Conservation (phyloP, 345 rosid species). For the thale cress (Arabidopsis thaliana) region DNA sequence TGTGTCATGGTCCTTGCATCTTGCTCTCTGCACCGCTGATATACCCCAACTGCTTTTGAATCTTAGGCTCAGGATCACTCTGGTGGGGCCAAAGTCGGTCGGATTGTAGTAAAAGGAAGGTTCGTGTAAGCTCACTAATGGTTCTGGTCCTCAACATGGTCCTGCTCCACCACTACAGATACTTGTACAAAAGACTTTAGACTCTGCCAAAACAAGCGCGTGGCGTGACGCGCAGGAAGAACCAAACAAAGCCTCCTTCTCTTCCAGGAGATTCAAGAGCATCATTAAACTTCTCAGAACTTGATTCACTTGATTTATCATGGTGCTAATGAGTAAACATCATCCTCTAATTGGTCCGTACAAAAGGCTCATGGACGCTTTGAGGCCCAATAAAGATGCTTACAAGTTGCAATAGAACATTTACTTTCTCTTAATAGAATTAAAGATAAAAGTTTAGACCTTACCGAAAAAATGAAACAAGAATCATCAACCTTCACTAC, state of each 20-base stretch:
- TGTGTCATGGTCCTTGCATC: slow-evolving; percentile 34
- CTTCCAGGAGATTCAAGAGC: background rate
- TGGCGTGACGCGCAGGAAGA: background rate
- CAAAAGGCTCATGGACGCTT: background rate
- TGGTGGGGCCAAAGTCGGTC: slow-evolving; percentile 29
- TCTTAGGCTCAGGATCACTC: slow-evolving; percentile 14
- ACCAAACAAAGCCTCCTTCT: slow-evolving; percentile 2
- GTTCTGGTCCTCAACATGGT: slow-evolving; percentile 29
- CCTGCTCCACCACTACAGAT: slow-evolving; percentile 31
- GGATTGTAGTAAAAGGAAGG: slow-evolving; percentile 21
- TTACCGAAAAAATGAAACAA: slow-evolving; percentile 10
- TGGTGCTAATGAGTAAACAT: background rate
- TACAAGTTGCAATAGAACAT: background rate
- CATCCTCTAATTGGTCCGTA: background rate
- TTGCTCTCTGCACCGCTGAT: slow-evolving; percentile 25
- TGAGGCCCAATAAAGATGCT: background rate
- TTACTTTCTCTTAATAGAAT: slow-evolving; percentile 1
- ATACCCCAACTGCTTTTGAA: slow-evolving; percentile 17
- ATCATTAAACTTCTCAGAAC: background rate
- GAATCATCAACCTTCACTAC: slow-evolving; percentile 39
- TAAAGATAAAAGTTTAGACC: slow-evolving; percentile 28
- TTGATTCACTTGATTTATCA: background rate
- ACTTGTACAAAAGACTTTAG: background rate
- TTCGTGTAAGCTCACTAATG: slow-evolving; percentile 21
- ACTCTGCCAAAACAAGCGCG: slow-evolving; percentile 14